These are phyloP conservation scores for Phytophthora lateralis DNA, from an alignment of 352 stramenopile species.

Conservation along the genomic window DNA sequence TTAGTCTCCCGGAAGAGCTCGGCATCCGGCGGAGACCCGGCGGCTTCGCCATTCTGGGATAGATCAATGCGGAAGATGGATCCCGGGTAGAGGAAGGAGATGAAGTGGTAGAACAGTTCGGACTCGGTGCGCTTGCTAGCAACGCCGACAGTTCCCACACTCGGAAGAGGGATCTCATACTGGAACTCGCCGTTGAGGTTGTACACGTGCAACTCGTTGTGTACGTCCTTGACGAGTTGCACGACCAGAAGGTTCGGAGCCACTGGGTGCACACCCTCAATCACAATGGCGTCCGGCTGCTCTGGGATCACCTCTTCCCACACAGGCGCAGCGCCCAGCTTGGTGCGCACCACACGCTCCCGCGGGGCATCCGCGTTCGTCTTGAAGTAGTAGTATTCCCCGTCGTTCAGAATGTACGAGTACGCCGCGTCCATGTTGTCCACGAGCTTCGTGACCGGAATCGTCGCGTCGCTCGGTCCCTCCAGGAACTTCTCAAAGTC, in stretches of 20 bases:
- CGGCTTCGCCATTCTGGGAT: slow-evolving; percentile 23
- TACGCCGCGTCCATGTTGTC: slow-evolving; percentile 88
- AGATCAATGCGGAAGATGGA: slow-evolving; percentile 82
- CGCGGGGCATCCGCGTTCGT: slow-evolving; percentile 85
- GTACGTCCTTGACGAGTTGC: slow-evolving; percentile 84
- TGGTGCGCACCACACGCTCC: slow-evolving; percentile 77
- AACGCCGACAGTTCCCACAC: slow-evolving; percentile 68
- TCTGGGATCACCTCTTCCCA: slow-evolving; percentile 89
- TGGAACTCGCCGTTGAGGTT: slow-evolving; percentile 75
- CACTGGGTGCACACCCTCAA: slow-evolving; percentile 71
- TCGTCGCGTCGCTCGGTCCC: slow-evolving; percentile 30
- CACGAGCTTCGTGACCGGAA: slow-evolving; percentile 79
- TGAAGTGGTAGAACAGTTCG: slow-evolving; percentile 91
- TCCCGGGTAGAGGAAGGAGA: slow-evolving; percentile 85
- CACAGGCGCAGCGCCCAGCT: slow-evolving; percentile 38
- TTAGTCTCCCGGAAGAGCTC: slow-evolving; percentile 80
- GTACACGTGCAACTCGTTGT: slow-evolving; percentile 82
- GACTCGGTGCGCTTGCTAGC: slow-evolving; percentile 74
- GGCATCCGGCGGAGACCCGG: slow-evolving; percentile 28
- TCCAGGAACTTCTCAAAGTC: slow-evolving; percentile 59
- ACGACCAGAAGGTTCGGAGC: slow-evolving; percentile 75
- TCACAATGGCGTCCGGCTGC: slow-evolving; percentile 72
- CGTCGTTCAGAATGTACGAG: slow-evolving; percentile 89
- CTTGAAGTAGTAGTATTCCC: slow-evolving; percentile 87
- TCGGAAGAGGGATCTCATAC: slow-evolving; percentile 73